These are phyloP conservation scores for Tilletia indica DNA, from an alignment of 1,284 basidiomycete species.

Conservation along the genomic window DNA sequence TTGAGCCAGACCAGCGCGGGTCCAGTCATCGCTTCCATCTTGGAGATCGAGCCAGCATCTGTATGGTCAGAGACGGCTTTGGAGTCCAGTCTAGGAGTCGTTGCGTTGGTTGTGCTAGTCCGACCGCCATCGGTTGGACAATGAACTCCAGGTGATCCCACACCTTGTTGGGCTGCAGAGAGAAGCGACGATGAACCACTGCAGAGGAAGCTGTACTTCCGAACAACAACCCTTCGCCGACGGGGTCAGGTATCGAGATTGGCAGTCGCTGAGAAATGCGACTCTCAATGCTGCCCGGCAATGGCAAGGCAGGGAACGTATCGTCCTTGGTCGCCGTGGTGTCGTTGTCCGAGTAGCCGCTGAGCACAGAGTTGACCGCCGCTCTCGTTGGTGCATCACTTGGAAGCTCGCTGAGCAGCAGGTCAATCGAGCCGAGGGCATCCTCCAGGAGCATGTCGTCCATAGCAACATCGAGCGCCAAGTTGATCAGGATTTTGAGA, in stretches of 20 bases:
- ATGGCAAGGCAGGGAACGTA: background rate
- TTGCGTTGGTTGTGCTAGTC: background rate
- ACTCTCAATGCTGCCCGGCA: background rate
- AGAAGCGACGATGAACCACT: background rate
- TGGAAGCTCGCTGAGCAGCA: constrained; percentile 42
- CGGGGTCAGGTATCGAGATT: background rate
- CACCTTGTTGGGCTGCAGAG: background rate
- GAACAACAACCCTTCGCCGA: background rate
- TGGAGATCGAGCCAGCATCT: background rate
- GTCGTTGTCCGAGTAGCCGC: too few relatives aligned
- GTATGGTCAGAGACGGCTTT: background rate
- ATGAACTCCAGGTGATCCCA: constrained; percentile 15
- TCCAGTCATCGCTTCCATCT: background rate
- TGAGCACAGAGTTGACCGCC: constrained; percentile 6
- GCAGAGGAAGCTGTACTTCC: background rate
- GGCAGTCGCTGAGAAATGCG: background rate
- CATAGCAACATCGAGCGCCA: background rate
- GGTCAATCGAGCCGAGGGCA: constrained; percentile 35
- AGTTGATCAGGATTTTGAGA: background rate
- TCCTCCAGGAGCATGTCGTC: background rate
- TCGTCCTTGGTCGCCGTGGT: background rate
- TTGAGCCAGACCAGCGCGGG: background rate
- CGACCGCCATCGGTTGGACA: background rate
- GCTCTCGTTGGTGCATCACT: constrained; percentile 29
- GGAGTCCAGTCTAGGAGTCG: background rate